Base-by-base conservation (phyloP, 2,329 filamentous ascomycete genomes). In the Neoarthrinium moseri region DNA sequence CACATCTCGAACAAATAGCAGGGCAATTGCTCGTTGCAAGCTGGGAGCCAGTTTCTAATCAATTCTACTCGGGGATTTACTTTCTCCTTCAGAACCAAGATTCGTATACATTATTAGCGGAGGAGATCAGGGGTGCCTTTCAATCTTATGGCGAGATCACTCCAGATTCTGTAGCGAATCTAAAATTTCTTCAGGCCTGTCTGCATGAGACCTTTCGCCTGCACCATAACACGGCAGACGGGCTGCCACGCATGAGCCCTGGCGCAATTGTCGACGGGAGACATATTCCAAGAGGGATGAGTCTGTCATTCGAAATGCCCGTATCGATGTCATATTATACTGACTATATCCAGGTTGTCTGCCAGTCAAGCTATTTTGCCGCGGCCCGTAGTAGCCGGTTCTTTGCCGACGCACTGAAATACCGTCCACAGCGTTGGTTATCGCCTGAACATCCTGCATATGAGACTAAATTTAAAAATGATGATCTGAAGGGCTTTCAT, bases 171-270 rank as follows among this genome's bases (percentile, higher is more conserved):
- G 41, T 60, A 1, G 50, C 46, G 4, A 46, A 61, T 3, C 47
- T 67, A 2, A 43, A 51, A 2, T 69, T 69, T 37, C 56, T 70
- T 4, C 42, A 58, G 24, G 66, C 66, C 3, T 61, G 61, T 11
- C 52, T 71, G 1, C 44, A 62, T 6, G 68, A 71, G 47, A 56
- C 56, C 1, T 53, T 69, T 0, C 56, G 67, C n/a, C 43, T 65
- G 7, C 61, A 58, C 41, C 57, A 63, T 2, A 60, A 56, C 1
- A 59, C 60, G 2, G 54, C 54, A 4, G 53, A 34, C 2, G 56
- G 54, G 2, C 24, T 53, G 18, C 54, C 56, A 2, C 47, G 53
- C 0, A 18, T 46, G 5, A 56, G 54, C 27, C 56, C 56, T 2
- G 56, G 57, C 3, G 48, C 53, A 3, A 39, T 45, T 7, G 50